Evolutionary conservation across 495 filamentous ascomycete species (phyloP).

Genomic region (Cryomyces antarcticus): DNA sequence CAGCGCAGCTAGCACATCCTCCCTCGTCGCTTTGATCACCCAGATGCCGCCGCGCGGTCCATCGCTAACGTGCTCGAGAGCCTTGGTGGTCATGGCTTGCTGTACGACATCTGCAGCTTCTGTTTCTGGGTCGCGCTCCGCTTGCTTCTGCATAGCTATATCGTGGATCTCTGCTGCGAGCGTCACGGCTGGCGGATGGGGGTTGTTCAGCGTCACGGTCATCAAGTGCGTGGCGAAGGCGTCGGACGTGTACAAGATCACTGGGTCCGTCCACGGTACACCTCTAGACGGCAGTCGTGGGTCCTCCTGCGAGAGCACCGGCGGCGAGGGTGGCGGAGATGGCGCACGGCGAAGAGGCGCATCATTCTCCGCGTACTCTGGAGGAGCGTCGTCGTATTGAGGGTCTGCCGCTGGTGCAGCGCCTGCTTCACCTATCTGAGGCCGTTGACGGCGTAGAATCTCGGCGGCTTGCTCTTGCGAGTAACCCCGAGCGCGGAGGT

Average conservation of each 20-base stretch:
- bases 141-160: neutral
- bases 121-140: neutral
- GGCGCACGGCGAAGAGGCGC: neutral
- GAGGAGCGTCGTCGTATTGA: neutral
- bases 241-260: neutral
- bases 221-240: neutral
- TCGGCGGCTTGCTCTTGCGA: neutral
- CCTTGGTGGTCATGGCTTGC: neutral
- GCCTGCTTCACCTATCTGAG: neutral
- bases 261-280: neutral
- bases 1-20: no score
- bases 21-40: neutral
- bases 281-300: neutral
- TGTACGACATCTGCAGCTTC: neutral
- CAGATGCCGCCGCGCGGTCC: neutral
- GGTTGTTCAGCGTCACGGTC: neutral
- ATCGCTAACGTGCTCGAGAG: neutral
- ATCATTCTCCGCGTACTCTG: neutral
- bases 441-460: neutral
- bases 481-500: neutral
- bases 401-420: neutral
- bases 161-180: neutral
- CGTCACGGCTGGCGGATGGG: neutral
- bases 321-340: neutral
- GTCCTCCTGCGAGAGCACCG: neutral